Evolutionary conservation across 1,284 basidiomycete species (phyloP), one percentile per base, ranked within the genome.

Genomic region (Microbotryomycetes sp.): DNA sequence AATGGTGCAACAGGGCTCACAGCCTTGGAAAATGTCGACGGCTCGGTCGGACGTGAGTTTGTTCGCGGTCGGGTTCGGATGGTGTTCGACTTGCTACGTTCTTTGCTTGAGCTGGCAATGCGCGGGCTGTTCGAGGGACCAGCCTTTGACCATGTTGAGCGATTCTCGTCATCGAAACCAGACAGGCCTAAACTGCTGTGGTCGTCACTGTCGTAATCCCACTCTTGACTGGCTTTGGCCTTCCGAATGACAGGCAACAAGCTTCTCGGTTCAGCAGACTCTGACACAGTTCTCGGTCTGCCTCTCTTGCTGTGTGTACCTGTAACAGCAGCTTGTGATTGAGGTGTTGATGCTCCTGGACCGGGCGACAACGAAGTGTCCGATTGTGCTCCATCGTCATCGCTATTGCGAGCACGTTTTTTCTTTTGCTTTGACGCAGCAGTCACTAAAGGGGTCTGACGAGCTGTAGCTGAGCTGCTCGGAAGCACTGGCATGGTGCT

Each of bases 401-500:
- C 36, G 36, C 36, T 42, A 19, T 19, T 42, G 36, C 36, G 36
- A 19, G 36, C 36, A 12, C 36, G 36, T 42, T 42, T 42, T 19
- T 42, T 42, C 12, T 19, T 9, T 19, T 9, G 19, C 36, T 42
- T 42, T 19, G 36, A 42, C 12, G 9, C 36, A 19, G 12, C 36
- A 19, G n/a, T n/a, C n/a, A n/a, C n/a, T n/a, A n/a, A n/a, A n/a
- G n/a, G n/a, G n/a, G n/a, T n/a, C n/a, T n/a, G n/a, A n/a, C n/a
- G n/a, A n/a, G n/a, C n/a, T n/a, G n/a, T n/a, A n/a, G n/a, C n/a
- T n/a, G n/a, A n/a, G n/a, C n/a, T n/a, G n/a, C n/a, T n/a, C n/a
- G n/a, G n/a, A 7, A 52, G 50, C 0, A 53, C 60, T 2, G 60
- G 29, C n/a, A 25, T 30, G 60, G 62, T 65, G 25, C 23, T 31